Percentiles rank a stretch among this genome's conserved stretches.
Evolutionary conservation across 2,329 filamentous ascomycete genomes (phyloP).

Genomic region (Penicillium paneum): DNA sequence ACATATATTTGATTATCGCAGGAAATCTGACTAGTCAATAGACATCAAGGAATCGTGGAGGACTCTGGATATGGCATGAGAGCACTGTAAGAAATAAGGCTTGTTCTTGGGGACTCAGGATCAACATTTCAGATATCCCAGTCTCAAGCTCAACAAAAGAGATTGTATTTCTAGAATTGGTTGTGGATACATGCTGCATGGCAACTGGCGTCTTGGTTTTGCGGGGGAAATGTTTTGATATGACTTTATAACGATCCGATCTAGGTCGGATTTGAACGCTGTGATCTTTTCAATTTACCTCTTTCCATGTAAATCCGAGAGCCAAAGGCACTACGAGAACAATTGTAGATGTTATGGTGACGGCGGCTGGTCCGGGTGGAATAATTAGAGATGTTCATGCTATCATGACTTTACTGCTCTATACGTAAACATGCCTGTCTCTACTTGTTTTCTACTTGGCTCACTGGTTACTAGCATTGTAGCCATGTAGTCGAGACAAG

Average conservation of each 20-base stretch:
- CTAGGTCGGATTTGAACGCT: not conserved
- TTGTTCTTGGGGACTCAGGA: not conserved
- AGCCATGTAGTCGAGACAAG: not conserved
- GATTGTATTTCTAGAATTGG: slow-evolving; percentile 23
- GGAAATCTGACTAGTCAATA: slow-evolving; percentile 17
- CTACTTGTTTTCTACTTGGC: not conserved
- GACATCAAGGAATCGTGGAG: slow-evolving; percentile 50
- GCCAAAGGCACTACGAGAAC: not conserved
- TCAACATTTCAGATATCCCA: not conserved
- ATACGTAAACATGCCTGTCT: not conserved
- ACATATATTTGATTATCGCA: not conserved
- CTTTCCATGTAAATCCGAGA: not conserved
- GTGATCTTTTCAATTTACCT: not conserved
- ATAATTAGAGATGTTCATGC: not conserved
- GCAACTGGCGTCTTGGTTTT: slow-evolving; percentile 37
- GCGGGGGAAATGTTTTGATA: slow-evolving; percentile 18
- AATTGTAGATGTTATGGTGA: not conserved
- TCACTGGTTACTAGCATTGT: not conserved
- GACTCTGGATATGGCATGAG: slow-evolving; percentile 32
- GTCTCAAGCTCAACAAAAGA: slow-evolving; percentile 14
- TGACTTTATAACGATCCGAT: slow-evolving; percentile 8
- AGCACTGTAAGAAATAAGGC: slow-evolving; percentile 4
- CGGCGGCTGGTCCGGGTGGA: too few relatives aligned
- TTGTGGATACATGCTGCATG: slow-evolving; percentile 36
- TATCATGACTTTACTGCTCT: not conserved